Conservation (phyloP, 1,139 yeast genomes). For the Lodderomyces margitis region DNA sequence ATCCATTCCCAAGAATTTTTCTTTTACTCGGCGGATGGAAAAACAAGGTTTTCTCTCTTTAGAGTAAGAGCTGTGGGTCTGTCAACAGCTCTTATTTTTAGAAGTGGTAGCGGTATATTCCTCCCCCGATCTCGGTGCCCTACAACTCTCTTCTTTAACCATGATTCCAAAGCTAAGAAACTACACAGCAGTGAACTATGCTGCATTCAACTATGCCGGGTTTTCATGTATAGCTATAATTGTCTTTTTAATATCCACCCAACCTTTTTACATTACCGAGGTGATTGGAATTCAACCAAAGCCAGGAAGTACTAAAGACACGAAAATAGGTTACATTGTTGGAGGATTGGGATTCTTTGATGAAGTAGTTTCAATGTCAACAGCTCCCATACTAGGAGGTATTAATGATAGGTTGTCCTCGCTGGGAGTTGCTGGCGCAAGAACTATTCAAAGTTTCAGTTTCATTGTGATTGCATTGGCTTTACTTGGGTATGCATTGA, state of each 20-base stretch:
- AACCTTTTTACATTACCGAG: conserved; percentile 63
- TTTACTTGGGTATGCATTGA: conserved; percentile 47
- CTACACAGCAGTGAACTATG: conserved; percentile 20
- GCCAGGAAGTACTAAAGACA: conserved; percentile 17
- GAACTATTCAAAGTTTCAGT: conserved; percentile 50
- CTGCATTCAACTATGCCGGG: conserved; percentile 31
- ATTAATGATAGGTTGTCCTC: conserved; percentile 47
- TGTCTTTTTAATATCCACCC: conserved; percentile 67
- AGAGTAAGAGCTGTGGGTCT: too few species aligned
- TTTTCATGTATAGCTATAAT: conserved; percentile 58
- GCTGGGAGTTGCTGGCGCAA: conserved; percentile 43
- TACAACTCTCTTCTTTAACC: not conserved
- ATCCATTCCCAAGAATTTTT: too few species aligned
- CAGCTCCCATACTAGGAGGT: conserved; percentile 66
- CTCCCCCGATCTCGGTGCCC: not conserved
- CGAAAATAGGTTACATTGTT: conserved; percentile 52
- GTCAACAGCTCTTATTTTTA: too few species aligned
- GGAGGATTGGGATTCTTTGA: conserved; percentile 65
- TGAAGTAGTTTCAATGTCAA: conserved; percentile 52
- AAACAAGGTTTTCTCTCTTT: too few species aligned
- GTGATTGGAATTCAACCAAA: conserved; percentile 41
- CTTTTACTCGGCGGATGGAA: too few species aligned
- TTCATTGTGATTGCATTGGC: conserved; percentile 47
- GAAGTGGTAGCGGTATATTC: too few species aligned
- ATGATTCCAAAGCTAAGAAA: conserved; percentile 3